Evolutionary conservation across 345 rosid species (phyloP).

Genomic region (Ailanthus altissimus): DNA sequence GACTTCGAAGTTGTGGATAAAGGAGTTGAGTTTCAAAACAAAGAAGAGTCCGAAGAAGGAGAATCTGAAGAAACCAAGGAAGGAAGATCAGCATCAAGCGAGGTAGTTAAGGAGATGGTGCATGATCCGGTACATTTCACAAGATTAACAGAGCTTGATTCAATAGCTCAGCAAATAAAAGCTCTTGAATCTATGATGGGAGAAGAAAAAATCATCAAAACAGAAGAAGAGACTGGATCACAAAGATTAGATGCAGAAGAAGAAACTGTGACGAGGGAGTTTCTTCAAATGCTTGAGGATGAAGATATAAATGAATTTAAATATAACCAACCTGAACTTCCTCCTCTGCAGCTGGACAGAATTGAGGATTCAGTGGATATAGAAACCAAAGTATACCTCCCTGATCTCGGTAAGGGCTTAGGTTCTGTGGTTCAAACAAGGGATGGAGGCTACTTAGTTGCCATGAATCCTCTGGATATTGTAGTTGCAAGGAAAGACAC

Average conservation of each 20-base stretch:
- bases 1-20: slow-evolving; percentile 89
- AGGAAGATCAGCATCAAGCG: slow-evolving; percentile 50
- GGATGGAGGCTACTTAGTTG: slow-evolving; percentile 85
- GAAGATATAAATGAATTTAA: slow-evolving; percentile 49
- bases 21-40: slow-evolving; percentile 80
- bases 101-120: slow-evolving; percentile 70
- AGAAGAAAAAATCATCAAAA: slow-evolving; percentile 40
- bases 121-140: slow-evolving; percentile 58
- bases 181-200: slow-evolving; percentile 89
- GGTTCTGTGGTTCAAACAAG: slow-evolving; percentile 89
- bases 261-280: slow-evolving; percentile 79
- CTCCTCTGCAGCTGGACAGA: slow-evolving; percentile 51
- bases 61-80: slow-evolving; percentile 50
- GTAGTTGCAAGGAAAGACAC: slow-evolving; percentile 64
- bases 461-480: slow-evolving; percentile 78
- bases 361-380: slow-evolving; percentile 41
- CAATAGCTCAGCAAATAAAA: slow-evolving; percentile 86
- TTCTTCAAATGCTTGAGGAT: slow-evolving; percentile 81
- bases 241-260: slow-evolving; percentile 80
- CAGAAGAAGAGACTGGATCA: slow-evolving; percentile 53
- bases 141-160: slow-evolving; percentile 76
- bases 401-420: slow-evolving; percentile 87
- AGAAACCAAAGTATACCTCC: slow-evolving; percentile 58
- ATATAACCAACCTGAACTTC: slow-evolving; percentile 45
- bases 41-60: slow-evolving; percentile 32